These are phyloP conservation scores for Myriosclerotinia curreyana DNA, from an alignment of 2,329 filamentous ascomycete genomes.

Conservation along the genomic window DNA sequence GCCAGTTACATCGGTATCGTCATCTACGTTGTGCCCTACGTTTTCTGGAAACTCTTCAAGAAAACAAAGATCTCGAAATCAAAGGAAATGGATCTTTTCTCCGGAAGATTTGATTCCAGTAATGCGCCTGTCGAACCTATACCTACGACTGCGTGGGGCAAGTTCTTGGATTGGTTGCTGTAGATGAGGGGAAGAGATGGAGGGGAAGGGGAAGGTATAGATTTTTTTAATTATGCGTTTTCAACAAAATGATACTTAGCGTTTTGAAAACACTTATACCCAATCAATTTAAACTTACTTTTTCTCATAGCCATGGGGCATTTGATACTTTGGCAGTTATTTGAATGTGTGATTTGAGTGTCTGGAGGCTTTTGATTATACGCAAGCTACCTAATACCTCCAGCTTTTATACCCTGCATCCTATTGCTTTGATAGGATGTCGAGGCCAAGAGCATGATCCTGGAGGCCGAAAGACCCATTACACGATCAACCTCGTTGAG, in stretches of 20 bases:
- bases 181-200: not conserved
- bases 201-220: not conserved
- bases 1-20: constrained; percentile 56
- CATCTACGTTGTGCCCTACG: constrained; percentile 44
- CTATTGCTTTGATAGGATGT: too few species aligned
- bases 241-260: constrained; percentile 8
- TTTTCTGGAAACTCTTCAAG: constrained; percentile 55
- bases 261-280: constrained; percentile 12
- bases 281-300: not conserved
- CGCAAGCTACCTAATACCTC: not conserved
- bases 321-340: not conserved
- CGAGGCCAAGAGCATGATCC: too few species aligned
- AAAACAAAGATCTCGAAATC: constrained; percentile 45
- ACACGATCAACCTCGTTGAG: too few species aligned
- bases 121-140: constrained; percentile 9
- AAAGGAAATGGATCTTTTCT: constrained; percentile 34
- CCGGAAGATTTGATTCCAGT: constrained; percentile 5
- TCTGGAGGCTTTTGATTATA: not conserved
- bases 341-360: not conserved
- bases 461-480: too few species aligned
- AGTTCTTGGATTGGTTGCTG: constrained; percentile 12
- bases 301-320: not conserved
- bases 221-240: constrained; percentile 3
- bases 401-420: not conserved
- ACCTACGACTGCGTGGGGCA: constrained; percentile 14